Evolutionary conservation across 352 stramenopile species (phyloP), one percentile per base, ranked within the genome.

Genomic region (Pythium inflatum): DNA sequence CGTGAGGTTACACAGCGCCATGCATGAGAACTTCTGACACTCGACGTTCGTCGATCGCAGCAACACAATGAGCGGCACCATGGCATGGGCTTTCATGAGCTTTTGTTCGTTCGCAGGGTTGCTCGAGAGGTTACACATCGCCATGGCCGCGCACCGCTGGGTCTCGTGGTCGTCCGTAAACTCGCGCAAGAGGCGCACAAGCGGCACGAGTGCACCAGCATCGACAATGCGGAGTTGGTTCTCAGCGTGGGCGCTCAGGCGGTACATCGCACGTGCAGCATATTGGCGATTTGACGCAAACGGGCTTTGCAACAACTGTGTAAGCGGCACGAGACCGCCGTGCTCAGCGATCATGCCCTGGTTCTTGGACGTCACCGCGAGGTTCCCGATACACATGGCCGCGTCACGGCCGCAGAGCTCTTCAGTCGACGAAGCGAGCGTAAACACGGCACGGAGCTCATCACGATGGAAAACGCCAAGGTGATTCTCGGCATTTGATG

Each of bases 1-100:
- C 13, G 91, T 96, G 65, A 99, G 75, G 75, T 99, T 99, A 58
- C 95, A 98, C 18, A 99, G 70, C 24, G 96, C 85, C 95, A 98
- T 99, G 30, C 88, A 93, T 22, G 92, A 82, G 68, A 93, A 98
- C 58, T 96, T 94, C 34, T 80, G 74, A 55, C 82, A 90, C 59
- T 95, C 89, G 38, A 70, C 54, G 38, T 65, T 85, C 3, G 75
- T 28, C 0, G 79, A 85, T 9, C 66, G 71, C 25, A 97, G 67
- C 14, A 95, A 61, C 33, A 49, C 56, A 18, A 97, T 77, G 18
- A 97, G 78, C 18, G 85, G 80, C 7, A 60, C 68, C 73, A 94
- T 90, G 1, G 68, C 88, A 13, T 80, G 73, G 2, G 87, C 85
- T 45, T 94, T 92, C 76, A 94, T 91, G 55, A 96, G 81, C 57